These are phyloP conservation scores for Pyrenophora seminiperda DNA, from an alignment of 2,329 filamentous ascomycete genomes.

Conservation along the genomic window DNA sequence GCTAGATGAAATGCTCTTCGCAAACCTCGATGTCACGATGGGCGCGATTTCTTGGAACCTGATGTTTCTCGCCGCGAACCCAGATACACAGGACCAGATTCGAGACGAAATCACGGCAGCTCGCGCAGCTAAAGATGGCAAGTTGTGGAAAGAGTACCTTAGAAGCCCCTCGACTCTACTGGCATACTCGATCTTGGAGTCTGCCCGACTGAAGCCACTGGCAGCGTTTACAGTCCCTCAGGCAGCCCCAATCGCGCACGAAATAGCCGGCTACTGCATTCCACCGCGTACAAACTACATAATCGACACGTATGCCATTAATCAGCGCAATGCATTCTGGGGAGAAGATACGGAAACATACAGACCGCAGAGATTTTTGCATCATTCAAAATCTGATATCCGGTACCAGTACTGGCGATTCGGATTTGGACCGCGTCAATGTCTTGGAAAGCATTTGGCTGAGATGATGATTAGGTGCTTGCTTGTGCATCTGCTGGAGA, in stretches of 20 bases:
- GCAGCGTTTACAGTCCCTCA: conserved; percentile 49
- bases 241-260: conserved; percentile 42
- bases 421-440: conserved; percentile 53
- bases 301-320: conserved; percentile 53
- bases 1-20: conserved; percentile 54
- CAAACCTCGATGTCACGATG: conserved; percentile 55
- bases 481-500: neutral
- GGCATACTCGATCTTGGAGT: conserved; percentile 47
- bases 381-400: conserved; percentile 9
- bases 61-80: conserved; percentile 48
- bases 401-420: conserved; percentile 53
- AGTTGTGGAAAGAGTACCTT: conserved; percentile 13
- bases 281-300: conserved; percentile 41
- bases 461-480: conserved; percentile 29
- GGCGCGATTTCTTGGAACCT: conserved; percentile 52
- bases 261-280: conserved; percentile 27
- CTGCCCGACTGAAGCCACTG: conserved; percentile 47
- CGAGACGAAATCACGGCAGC: neutral
- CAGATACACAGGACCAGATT: conserved; percentile 37
- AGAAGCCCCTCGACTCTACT: conserved; percentile 20
- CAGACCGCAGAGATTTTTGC: conserved; percentile 33
- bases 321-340: conserved; percentile 50
- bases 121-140: neutral
- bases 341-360: conserved; percentile 44
- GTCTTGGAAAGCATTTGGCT: conserved; percentile 51